phyloP scores from a whole-genome alignment of 371 early-diverging fungal genomes.

The Amoeboaphelidium protococcarum region DNA sequence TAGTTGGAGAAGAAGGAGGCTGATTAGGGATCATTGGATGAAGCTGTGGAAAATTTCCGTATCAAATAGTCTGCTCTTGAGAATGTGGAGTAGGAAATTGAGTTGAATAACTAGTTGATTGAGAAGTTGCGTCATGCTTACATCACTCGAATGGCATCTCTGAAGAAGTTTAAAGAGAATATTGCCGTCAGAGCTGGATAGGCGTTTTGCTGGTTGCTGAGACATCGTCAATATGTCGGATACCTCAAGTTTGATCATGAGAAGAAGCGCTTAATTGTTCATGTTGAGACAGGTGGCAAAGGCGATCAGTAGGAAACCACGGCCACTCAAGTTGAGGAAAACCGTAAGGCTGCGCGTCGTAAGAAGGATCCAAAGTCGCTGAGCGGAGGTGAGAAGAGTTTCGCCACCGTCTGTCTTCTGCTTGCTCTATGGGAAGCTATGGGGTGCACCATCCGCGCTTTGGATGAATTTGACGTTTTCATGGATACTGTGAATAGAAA shows the following conservation, averaged over 20 bases:
- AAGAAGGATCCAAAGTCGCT: constrained; percentile 66
- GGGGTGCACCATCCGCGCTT: constrained; percentile 69
- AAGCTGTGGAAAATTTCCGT: constrained; percentile 6
- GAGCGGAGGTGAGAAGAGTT: constrained; percentile 98
- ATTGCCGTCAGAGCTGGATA: constrained; percentile 42
- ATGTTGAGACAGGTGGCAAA: constrained; percentile 3
- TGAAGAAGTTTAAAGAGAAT: constrained; percentile 32
- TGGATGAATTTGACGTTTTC: constrained; percentile 99
- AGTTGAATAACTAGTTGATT: constrained; percentile 18
- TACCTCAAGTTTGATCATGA: constrained; percentile 51
- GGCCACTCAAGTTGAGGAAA: constrained; percentile 6
- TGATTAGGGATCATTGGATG: constrained; percentile 17
- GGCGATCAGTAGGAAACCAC: constrained; percentile 12
- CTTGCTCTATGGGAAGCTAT: constrained; percentile 91
- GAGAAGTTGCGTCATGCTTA: no score
- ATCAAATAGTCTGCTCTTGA: constrained; percentile 24
- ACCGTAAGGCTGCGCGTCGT: constrained; percentile 7
- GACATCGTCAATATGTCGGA: constrained; percentile 67
- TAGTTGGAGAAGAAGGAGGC: constrained; percentile 10
- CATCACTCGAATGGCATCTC: no score
- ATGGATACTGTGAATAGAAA: constrained; percentile 91
- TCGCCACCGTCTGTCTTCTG: constrained; percentile 84
- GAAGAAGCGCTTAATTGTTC: constrained; percentile 25
- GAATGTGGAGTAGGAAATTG: constrained; percentile 25
- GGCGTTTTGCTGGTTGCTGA: constrained; percentile 40